Conservation (phyloP, 768 basidiomycete species). For the Paxillus ammoniavirescens region DNA sequence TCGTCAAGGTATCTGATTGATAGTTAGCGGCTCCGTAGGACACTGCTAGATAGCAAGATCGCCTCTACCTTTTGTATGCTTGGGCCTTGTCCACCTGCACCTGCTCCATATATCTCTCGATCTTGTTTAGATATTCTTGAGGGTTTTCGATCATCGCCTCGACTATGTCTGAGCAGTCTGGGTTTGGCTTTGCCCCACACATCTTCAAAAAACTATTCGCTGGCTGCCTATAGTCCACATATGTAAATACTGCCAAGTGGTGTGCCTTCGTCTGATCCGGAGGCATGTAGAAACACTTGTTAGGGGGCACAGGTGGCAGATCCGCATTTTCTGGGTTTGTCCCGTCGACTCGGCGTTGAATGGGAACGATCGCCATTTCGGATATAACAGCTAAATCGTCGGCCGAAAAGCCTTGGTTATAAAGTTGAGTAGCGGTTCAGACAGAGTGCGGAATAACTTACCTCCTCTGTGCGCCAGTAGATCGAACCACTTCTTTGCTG, state of each 20-base stretch:
- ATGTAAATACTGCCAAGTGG: conserved; percentile 76
- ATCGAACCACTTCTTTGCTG: conserved; percentile 62
- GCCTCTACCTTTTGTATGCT: not conserved
- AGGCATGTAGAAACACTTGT: conserved; percentile 60
- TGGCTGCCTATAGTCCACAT: conserved; percentile 75
- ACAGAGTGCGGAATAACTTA: conserved; percentile 15
- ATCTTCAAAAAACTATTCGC: conserved; percentile 80
- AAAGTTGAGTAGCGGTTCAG: not conserved
- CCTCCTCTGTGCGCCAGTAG: conserved; percentile 59
- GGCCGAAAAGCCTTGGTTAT: conserved; percentile 50
- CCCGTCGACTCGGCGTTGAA: conserved; percentile 15
- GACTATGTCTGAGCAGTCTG: conserved; percentile 75
- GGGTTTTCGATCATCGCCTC: conserved; percentile 65
- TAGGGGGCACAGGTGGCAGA: conserved; percentile 40
- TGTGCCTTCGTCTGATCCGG: conserved; percentile 41
- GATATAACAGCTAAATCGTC: conserved; percentile 54
- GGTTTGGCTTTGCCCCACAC: conserved; percentile 83
- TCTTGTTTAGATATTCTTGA: conserved; percentile 57
- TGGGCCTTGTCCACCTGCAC: not conserved
- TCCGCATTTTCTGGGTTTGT: not conserved
- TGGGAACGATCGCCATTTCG: conserved; percentile 61
- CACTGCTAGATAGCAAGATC: not conserved
- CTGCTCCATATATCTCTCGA: not conserved
- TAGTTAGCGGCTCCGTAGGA: not conserved
- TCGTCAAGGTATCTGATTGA: conserved; percentile 65